Conservation (phyloP, 371 early-diverging fungal species). For the Mucor saturninus region DNA sequence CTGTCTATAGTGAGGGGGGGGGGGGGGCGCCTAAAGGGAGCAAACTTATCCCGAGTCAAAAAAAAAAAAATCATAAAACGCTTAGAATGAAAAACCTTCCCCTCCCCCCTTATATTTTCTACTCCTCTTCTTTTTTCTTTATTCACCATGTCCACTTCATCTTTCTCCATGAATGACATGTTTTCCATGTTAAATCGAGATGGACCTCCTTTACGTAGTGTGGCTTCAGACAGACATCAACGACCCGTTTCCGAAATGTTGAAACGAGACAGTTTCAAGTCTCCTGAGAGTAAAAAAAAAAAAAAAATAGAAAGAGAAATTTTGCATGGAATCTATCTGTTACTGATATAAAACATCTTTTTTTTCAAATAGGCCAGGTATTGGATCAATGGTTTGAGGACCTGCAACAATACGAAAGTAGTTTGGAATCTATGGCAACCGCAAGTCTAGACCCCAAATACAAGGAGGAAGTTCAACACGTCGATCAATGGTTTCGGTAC, state of each 20-base stretch:
- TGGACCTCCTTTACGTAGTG: background rate
- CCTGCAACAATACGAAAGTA: slow-evolving; percentile 86
- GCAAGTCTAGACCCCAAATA: slow-evolving; percentile 89
- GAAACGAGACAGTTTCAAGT: slow-evolving; percentile 38
- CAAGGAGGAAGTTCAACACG: slow-evolving; percentile 80
- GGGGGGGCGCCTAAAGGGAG: background rate
- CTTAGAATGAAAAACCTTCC: too few relatives aligned
- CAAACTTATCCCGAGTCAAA: too few relatives aligned
- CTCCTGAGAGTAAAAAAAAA: slow-evolving; percentile 43
- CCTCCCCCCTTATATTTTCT: too few relatives aligned
- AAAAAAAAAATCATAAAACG: too few relatives aligned
- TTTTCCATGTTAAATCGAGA: background rate
- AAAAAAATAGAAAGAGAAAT: too few relatives aligned
- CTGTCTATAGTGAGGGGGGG: background rate
- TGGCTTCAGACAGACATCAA: slow-evolving; percentile 17
- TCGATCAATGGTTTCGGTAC: slow-evolving; percentile 94
- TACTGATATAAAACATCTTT: too few relatives aligned
- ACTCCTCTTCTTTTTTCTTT: too few relatives aligned
- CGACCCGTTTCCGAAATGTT: slow-evolving; percentile 50
- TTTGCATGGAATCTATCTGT: too few relatives aligned
- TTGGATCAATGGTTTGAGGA: slow-evolving; percentile 93
- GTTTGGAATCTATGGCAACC: slow-evolving; percentile 92
- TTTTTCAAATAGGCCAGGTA: slow-evolving; percentile 60
- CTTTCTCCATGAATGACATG: background rate
- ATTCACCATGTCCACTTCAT: too few relatives aligned